Evolutionary conservation across 495 filamentous ascomycete species (phyloP), one percentile per base, ranked within the genome.

Genomic region (Penicillium arizonense): DNA sequence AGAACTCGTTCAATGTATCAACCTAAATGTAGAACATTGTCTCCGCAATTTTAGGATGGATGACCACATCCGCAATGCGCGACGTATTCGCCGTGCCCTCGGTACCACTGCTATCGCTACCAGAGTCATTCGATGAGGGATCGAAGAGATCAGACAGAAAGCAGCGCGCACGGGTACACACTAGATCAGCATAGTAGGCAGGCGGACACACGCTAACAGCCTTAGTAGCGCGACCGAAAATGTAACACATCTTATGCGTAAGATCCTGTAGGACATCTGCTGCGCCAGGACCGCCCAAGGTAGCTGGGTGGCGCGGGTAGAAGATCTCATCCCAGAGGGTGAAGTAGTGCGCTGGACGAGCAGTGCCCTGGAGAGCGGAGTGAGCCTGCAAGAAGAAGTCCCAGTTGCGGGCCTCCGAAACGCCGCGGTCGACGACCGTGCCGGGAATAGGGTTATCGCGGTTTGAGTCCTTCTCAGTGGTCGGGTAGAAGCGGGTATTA

Each of bases 331-430:
- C 89, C 21, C 84, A 73, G 4, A 93, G 70, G 1, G 90, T 87
- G 44, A 82, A 84, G 63, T 96, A 96, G 64, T 91, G 88, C 0
- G 85, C 84, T 0, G 88, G 85, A 3, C 86, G 79, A 0, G 89
- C 91, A 4, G 92, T 96, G 12, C 93, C 92, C 68, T 96, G 87
- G 20, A 96, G 77, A 1, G 87, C 87, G 9, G 79, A 74, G 67
- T 97, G 93, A 0, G 92, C 86, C 55, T 93, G 87, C 16, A 97
- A 69, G 73, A 82, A 97, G 67, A 95, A 96, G 61, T 96, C 91
- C 77, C 84, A 93, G 47, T 79, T 73, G 14, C 78, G 76, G 41
- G 82, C 81, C 52, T 85, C 84, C 8, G 88, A 93, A 24, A 96
- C 80, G 13, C 89, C 87, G 36, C 89, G 83, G 67, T 97, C 93